These are phyloP conservation scores for Metarhizium anisopliae DNA, from an alignment of 2,329 filamentous ascomycete species.

Conservation along the genomic window DNA sequence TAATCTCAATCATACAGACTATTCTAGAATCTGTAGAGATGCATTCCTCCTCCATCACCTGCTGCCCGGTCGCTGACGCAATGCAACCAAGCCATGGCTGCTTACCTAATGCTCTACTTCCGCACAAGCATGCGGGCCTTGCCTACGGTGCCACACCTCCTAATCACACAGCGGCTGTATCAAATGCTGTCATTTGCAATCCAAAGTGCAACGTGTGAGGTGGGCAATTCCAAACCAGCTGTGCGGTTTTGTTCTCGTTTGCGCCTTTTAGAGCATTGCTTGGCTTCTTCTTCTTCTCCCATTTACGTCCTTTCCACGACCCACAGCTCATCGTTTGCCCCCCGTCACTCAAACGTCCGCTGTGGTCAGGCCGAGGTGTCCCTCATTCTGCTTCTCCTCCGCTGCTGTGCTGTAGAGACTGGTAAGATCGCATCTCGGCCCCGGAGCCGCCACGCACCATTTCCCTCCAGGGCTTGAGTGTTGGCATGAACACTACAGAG, in stretches of 20 bases:
- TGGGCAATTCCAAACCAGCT: conserved; percentile 2
- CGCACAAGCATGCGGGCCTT: conserved; percentile 9
- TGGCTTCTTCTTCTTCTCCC: not conserved
- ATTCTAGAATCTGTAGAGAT: not conserved
- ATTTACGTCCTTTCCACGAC: not conserved
- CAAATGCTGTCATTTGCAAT: conserved; percentile 23
- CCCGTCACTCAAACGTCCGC: not conserved
- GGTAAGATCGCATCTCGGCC: conserved; percentile 4
- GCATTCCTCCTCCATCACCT: not conserved
- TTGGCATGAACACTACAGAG: not conserved
- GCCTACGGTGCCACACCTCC: conserved; percentile 14
- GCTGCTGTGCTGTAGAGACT: not conserved
- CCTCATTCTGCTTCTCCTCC: not conserved
- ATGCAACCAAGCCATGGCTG: not conserved
- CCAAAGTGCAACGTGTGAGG: conserved; percentile 8
- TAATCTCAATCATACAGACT: too few species aligned
- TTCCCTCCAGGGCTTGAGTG: not conserved
- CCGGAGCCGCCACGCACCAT: not conserved
- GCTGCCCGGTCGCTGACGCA: not conserved
- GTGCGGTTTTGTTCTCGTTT: not conserved
- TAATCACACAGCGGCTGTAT: conserved; percentile 19
- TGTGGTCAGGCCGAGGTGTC: conserved; percentile 1
- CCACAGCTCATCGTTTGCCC: not conserved
- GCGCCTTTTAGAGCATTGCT: not conserved
- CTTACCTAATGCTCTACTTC: conserved; percentile 14